Evolutionary conservation across 139 green algal species (phyloP).

Genomic region (Picochlorum sp.): DNA sequence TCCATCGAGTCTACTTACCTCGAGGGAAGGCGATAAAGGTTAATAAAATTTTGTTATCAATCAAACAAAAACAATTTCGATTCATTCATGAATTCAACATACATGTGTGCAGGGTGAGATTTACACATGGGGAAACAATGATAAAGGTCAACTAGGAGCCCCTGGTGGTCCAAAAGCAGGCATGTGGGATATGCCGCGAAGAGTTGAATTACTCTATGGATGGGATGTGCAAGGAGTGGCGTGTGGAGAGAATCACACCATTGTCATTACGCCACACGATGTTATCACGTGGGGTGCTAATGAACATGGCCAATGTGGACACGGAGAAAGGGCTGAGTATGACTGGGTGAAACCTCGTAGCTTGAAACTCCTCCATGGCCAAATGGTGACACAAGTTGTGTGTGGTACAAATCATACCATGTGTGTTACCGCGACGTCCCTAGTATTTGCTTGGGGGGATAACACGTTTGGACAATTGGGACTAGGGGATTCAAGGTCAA

Average conservation of each 20-base stretch:
- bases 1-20: too few relatives aligned
- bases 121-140: constrained; percentile 70
- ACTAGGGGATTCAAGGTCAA: constrained; percentile 44
- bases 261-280: constrained; percentile 57
- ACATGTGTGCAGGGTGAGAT: too few relatives aligned
- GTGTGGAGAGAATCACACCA: constrained; percentile 57
- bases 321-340: constrained; percentile 44
- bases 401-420: constrained; percentile 68
- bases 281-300: constrained; percentile 78
- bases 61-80: too few relatives aligned
- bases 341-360: constrained; percentile 40
- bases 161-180: constrained; percentile 19
- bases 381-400: constrained; percentile 58
- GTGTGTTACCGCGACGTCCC: constrained; percentile 63
- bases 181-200: constrained; percentile 31
- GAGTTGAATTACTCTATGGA: constrained; percentile 44
- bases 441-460: constrained; percentile 72
- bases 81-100: too few relatives aligned
- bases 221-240: constrained; percentile 36
- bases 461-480: constrained; percentile 70
- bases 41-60: too few relatives aligned
- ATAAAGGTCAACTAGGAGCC: constrained; percentile 41
- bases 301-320: constrained; percentile 63
- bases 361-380: constrained; percentile 38
- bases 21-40: too few relatives aligned